Base-by-base conservation (phyloP, 2,329 filamentous ascomycete species). In the Ascochyta rabiei region DNA sequence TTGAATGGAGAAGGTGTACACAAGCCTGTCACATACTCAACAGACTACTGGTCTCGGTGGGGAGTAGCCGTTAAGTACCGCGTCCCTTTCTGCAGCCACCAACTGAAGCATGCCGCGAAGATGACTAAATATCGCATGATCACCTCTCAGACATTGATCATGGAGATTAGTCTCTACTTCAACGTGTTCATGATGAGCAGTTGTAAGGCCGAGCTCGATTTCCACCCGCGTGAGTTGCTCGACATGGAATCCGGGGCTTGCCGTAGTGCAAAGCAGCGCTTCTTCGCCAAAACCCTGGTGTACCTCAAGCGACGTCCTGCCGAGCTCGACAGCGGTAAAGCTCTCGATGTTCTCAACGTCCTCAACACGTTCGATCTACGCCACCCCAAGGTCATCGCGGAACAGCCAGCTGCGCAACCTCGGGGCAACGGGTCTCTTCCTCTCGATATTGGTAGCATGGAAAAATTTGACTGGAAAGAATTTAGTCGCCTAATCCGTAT, bases 51-150 rank as follows among this genome's bases (percentile, higher is more conserved):
- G 33, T 30, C 45, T 12, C 46, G 46, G 30, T 59, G 50, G 50
- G 48, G 38, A 21, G 21, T 16, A 12, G 18, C 16, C 6, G 18
- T 57, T 40, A 57, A 57, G 26, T 60, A 60, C 31, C 42, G 59
- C 34, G 19, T 57, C n/a, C 53, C 56, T 0, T 57, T 57, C 31
- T 48, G 53, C 39, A 48, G 50, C n/a, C 57, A 62, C 31, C 48
- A 49, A 21, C 19, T 39, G 12, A 57, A 53, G 24, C 57, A 62
- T 10, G 15, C 38, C 16, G 48, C 42, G 7, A 55, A 46, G 24
- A 56, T 62, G 39, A 21, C 23, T 3, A 37, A 24, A n/a, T 59
- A 52, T 31, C 51, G 46, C 16, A 12, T 44, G 8, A 43, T 57
- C 18, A 60, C 59, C 9, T 48, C 50, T 12, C 53, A 57, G 18